Evolutionary conservation across 768 basidiomycete species (phyloP).

Genomic region (Leccinum subtestaceum): DNA sequence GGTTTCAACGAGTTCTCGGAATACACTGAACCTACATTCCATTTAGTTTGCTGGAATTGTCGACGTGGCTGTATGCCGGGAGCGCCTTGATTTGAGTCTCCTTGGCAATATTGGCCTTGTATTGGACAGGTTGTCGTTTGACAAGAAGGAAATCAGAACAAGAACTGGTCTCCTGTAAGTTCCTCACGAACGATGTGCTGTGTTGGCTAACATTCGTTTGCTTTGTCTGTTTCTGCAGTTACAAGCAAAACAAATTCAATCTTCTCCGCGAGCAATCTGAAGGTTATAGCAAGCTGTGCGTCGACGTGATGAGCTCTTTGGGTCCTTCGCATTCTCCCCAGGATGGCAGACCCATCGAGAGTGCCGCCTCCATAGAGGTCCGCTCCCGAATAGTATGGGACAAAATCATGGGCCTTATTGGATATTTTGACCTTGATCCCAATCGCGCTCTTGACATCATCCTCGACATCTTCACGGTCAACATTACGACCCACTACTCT

Average conservation of each 20-base stretch:
- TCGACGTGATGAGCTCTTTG: slow-evolving; percentile 75
- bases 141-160: slow-evolving; percentile 78
- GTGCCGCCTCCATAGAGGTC: slow-evolving; percentile 52
- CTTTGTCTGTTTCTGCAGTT: slow-evolving; percentile 45
- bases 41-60: slow-evolving; percentile 58
- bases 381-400: slow-evolving; percentile 75
- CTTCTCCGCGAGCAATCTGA: slow-evolving; percentile 95
- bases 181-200: background rate
- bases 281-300: slow-evolving; percentile 90
- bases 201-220: background rate
- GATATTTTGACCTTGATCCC: slow-evolving; percentile 96
- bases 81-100: slow-evolving; percentile 68
- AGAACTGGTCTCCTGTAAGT: slow-evolving; percentile 81
- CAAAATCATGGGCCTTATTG: slow-evolving; percentile 83
- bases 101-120: slow-evolving; percentile 66
- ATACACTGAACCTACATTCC: background rate
- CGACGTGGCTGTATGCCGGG: slow-evolving; percentile 59
- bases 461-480: slow-evolving; percentile 83
- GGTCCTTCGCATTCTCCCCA: slow-evolving; percentile 69
- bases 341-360: slow-evolving; percentile 66
- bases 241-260: slow-evolving; percentile 98
- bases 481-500: slow-evolving; percentile 76
- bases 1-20: slow-evolving; percentile 2
- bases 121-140: slow-evolving; percentile 59
- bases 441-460: slow-evolving; percentile 92